Evolutionary conservation across 2,329 filamentous ascomycete species (phyloP), one percentile per base, ranked within the genome.

Genomic region (Trichophaea hybrida): DNA sequence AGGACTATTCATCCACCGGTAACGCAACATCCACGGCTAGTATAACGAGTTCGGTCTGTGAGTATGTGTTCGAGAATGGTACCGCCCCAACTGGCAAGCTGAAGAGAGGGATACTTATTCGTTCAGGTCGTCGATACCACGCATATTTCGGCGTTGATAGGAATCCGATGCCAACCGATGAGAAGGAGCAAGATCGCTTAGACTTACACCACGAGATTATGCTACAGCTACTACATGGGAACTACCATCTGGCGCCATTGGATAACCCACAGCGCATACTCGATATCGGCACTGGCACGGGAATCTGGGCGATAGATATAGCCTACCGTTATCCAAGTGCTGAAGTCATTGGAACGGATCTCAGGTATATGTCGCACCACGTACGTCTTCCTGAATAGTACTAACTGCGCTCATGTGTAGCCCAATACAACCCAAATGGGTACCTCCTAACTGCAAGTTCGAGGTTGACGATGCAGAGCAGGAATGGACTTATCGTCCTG

Each of bases 201-300:
- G 53, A 56, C 31, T 31, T 56, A 6, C 40, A 51, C 55, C 55
- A 57, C 34, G 13, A 57, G 24, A 50, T 50, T 2, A n/a, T 50
- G 40, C 74, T 77, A 48, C 75, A 80, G 58, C 69, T 75, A 2
- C 71, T 75, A 53, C 68, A 72, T 40, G 64, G 64, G 68, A 2
- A 68, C 71, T 24, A 68, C 68, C 1, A 75, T n/a, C 73, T 75
- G 3, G 76, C 77, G 24, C 4, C 67, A 77, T 5, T 65, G 66
- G 5, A 69, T 67, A 24, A 67, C 68, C 2, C 56, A 55, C 67
- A 67, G 5, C 69, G 69, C 33, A 69, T 76, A 7, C 69, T 76
- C 1, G 75, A 76, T 54, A 68, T 76, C 10, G 74, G 74, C 17
- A 75, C 73, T 0, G 74, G 74, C 6, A 74, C 72, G 1, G 69